Percentiles rank a stretch among this genome's conserved stretches.
Evolutionary conservation across 2,329 filamentous ascomycete genomes (phyloP).

Genomic region (Lecanosticta acicola): DNA sequence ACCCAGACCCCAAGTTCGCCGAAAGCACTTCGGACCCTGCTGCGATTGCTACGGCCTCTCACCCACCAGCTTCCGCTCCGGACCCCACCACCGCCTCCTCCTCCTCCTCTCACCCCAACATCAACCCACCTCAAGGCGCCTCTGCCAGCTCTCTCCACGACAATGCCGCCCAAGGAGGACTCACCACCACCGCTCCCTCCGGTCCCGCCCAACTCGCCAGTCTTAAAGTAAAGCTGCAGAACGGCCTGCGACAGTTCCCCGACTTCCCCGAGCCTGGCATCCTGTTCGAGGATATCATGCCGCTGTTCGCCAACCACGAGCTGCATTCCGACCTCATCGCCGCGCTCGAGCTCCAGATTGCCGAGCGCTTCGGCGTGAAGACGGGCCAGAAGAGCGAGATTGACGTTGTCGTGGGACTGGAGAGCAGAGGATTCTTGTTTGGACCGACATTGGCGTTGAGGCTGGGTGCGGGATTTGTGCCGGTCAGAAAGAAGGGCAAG

Average conservation of each 20-base stretch:
- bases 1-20: background rate
- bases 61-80: conserved; percentile 22
- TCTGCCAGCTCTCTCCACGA: conserved; percentile 2
- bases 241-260: conserved; percentile 73
- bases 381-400: conserved; percentile 34
- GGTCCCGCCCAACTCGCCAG: conserved; percentile 37
- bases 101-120: background rate
- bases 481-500: conserved; percentile 93
- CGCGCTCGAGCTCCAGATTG: conserved; percentile 78
- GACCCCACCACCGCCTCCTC: conserved; percentile 22
- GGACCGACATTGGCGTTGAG: conserved; percentile 81
- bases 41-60: conserved; percentile 21
- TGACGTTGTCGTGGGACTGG: conserved; percentile 88
- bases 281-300: conserved; percentile 96
- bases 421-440: conserved; percentile 92
- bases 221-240: conserved; percentile 64
- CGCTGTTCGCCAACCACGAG: conserved; percentile 74
- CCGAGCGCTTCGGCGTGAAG: conserved; percentile 49
- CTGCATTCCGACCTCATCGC: conserved; percentile 73
- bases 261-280: conserved; percentile 92
- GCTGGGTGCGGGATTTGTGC: conserved; percentile 80
- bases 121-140: conserved; percentile 1
- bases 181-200: conserved; percentile 46
- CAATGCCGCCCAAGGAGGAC: conserved; percentile 45
- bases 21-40: background rate